Conservation (phyloP, 177 flowering plant genomes). For the Vitis hybrid region DNA sequence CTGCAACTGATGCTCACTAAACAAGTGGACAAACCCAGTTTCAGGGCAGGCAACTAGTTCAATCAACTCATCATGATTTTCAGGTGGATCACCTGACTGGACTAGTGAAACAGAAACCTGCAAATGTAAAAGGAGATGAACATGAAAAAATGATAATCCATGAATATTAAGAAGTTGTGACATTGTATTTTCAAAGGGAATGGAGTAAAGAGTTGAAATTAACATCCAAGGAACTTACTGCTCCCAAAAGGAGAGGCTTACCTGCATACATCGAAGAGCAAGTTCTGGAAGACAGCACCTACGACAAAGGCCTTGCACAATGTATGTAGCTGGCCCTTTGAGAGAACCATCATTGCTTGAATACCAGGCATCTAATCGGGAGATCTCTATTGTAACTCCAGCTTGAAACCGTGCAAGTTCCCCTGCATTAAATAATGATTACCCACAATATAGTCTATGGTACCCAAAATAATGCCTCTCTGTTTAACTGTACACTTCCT, state of each 20-base stretch:
- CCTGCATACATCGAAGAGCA: constrained; percentile 95
- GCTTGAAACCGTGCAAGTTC: constrained; percentile 85
- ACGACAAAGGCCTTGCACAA: constrained; percentile 89
- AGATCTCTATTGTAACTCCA: constrained; percentile 92
- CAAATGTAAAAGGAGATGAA: constrained; percentile 10
- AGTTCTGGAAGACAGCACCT: constrained; percentile 91
- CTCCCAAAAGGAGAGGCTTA: constrained; percentile 15
- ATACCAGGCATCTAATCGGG: constrained; percentile 94
- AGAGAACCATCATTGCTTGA: constrained; percentile 59
- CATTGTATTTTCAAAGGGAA: too few relatives aligned
- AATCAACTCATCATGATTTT: constrained; percentile 73
- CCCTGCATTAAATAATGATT: constrained; percentile 39
- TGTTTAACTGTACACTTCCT: too few relatives aligned
- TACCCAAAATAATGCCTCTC: too few relatives aligned
- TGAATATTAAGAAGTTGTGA: too few relatives aligned
- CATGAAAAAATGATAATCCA: neutral
- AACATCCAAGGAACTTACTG: neutral
- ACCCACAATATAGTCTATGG: neutral
- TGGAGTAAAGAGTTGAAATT: neutral
- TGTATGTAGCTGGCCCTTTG: constrained; percentile 70
- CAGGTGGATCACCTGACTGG: constrained; percentile 56
- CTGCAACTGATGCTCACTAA: constrained; percentile 93
- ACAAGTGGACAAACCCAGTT: constrained; percentile 64
- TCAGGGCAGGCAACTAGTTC: constrained; percentile 72
- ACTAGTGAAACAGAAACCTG: constrained; percentile 87